phyloP scores from a whole-genome alignment of 192 early-diverging fungal species.

The Coemansia sp. region DNA sequence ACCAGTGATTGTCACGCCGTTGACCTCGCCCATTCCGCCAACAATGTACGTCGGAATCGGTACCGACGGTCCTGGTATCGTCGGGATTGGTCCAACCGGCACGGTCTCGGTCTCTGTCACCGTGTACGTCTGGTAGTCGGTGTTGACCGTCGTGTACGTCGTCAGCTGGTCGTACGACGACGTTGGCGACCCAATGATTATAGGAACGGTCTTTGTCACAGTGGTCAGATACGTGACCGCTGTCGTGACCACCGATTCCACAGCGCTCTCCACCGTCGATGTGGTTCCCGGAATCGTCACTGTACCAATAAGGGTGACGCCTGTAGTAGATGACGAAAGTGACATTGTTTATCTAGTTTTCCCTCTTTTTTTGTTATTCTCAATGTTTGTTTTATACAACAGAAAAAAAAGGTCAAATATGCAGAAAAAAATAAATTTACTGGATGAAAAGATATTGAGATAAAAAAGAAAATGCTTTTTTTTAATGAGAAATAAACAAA shows the following conservation, averaged over 20 bases:
- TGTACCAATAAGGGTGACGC: slow-evolving; percentile 20
- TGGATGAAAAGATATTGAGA: slow-evolving; percentile 5
- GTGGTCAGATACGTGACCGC: slow-evolving; percentile 29
- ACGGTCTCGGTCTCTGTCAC: neutral
- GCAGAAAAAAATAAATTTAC: slow-evolving; percentile 9
- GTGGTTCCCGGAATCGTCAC: slow-evolving; percentile 22
- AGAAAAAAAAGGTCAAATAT: slow-evolving; percentile 1
- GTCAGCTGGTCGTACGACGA: slow-evolving; percentile 27
- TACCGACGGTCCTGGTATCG: slow-evolving; percentile 13
- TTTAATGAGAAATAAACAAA: neutral
- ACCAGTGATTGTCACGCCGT: slow-evolving; percentile 38
- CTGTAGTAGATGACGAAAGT: slow-evolving; percentile 29
- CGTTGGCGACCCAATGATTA: slow-evolving; percentile 10
- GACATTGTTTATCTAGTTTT: neutral
- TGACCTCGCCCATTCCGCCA: slow-evolving; percentile 41
- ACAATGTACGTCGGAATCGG: slow-evolving; percentile 28
- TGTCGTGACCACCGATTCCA: slow-evolving; percentile 19
- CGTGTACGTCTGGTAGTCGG: slow-evolving; percentile 28
- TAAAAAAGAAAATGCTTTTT: neutral
- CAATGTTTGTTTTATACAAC: neutral
- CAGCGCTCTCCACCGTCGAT: neutral
- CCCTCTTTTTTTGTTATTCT: slow-evolving; percentile 9
- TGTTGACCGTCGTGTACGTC: slow-evolving; percentile 38
- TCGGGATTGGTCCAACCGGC: slow-evolving; percentile 6
- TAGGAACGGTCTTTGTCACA: slow-evolving; percentile 19